These are phyloP conservation scores for Gastrodia elata DNA, from an alignment of 106 monocot species.

Conservation along the genomic window DNA sequence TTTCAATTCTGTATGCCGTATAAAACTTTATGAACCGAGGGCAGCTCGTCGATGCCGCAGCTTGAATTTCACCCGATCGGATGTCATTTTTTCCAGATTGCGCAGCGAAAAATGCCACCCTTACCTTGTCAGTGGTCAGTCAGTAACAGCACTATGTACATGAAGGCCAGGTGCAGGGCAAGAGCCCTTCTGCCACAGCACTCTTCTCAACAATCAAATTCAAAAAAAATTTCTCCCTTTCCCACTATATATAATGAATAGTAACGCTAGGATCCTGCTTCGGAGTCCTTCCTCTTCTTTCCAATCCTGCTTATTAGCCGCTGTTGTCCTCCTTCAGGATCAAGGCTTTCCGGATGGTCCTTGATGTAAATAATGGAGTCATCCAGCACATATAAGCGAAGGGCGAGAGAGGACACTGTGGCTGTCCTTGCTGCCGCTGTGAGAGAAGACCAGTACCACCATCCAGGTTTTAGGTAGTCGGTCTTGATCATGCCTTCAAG, in stretches of 20 bases:
- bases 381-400: constrained; percentile 74
- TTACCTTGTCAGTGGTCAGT: neutral
- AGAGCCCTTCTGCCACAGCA: constrained; percentile 2
- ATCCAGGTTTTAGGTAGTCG: constrained; percentile 59
- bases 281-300: constrained; percentile 67
- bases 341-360: constrained; percentile 15
- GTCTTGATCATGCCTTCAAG: constrained; percentile 79
- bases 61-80: neutral
- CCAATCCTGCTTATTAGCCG: constrained; percentile 28
- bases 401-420: constrained; percentile 71
- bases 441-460: constrained; percentile 96
- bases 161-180: neutral
- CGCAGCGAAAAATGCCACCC: neutral
- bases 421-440: constrained; percentile 68
- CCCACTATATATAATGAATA: neutral
- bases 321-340: constrained; percentile 25
- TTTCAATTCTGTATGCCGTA: constrained; percentile 20
- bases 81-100: neutral
- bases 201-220: constrained; percentile 10
- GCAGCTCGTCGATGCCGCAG: neutral
- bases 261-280: constrained; percentile 27
- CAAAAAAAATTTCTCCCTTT: constrained; percentile 12
- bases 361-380: constrained; percentile 67
- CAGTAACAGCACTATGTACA: constrained; percentile 5
- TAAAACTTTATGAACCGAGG: constrained; percentile 5